Percentiles rank a stretch among this genome's conserved stretches.
phyloP scores from a whole-genome alignment of 2,329 filamentous ascomycete species.

The Stagonosporopsis chrysanthemi region DNA sequence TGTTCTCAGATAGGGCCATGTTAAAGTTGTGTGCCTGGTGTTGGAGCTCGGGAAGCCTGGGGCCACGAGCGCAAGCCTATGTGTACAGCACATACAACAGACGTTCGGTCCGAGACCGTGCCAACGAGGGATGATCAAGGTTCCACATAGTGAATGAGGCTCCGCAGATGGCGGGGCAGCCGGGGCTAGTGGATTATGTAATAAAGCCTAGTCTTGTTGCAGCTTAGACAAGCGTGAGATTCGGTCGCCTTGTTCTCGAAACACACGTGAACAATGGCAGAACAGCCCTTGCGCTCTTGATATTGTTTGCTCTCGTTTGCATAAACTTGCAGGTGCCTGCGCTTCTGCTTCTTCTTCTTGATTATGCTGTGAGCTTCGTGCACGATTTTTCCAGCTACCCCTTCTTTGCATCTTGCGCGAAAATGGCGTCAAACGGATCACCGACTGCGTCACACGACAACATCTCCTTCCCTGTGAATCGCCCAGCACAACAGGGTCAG shows the following conservation, averaged over 20 bases:
- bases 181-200: not conserved
- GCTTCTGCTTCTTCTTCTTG: constrained; percentile 3
- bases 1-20: constrained; percentile 48
- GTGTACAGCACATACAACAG: not conserved
- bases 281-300: constrained; percentile 10
- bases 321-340: not conserved
- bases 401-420: constrained; percentile 1
- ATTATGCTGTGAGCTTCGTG: constrained; percentile 19
- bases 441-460: constrained; percentile 32
- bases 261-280: constrained; percentile 12
- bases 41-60: not conserved
- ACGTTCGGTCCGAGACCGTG: not conserved
- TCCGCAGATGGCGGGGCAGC: not conserved
- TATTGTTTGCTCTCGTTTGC: constrained; percentile 5
- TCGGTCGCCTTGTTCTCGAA: constrained; percentile 6
- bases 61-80: not conserved
- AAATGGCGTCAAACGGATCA: constrained; percentile 38
- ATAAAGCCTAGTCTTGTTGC: not conserved
- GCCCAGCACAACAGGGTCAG: constrained; percentile 30
- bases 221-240: not conserved
- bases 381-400: constrained; percentile 7
- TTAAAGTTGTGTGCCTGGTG: not conserved
- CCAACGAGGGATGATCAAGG: not conserved
- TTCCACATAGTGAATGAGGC: not conserved
- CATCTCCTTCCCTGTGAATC: constrained; percentile 43